These are phyloP conservation scores for Cardiosporidium cionae DNA, from an alignment of 169 alveolate species.

Conservation along the genomic window DNA sequence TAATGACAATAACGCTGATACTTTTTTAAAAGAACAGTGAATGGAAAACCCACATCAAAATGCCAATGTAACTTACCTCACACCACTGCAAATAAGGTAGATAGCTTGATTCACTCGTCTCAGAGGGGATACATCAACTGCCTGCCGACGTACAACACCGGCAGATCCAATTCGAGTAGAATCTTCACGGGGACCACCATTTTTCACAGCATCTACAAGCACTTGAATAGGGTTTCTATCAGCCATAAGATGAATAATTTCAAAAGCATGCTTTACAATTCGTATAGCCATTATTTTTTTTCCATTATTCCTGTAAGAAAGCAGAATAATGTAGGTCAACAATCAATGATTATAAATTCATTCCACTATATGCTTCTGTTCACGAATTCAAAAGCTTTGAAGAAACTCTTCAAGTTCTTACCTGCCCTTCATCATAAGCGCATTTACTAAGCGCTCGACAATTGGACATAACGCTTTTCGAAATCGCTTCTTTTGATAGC, in stretches of 20 bases:
- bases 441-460: conserved; percentile 94
- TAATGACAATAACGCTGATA: too few species aligned
- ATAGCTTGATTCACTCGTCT: conserved; percentile 98
- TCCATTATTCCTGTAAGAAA: conserved; percentile 88
- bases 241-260: conserved; percentile 87
- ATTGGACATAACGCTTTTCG: conserved; percentile 98
- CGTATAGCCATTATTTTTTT: conserved; percentile 95
- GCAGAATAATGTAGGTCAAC: not conserved
- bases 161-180: conserved; percentile 95
- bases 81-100: conserved; percentile 94
- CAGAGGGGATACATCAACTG: conserved; percentile 98
- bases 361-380: not conserved
- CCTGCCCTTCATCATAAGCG: conserved; percentile 60
- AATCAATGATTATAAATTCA: not conserved
- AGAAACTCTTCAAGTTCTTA: not conserved
- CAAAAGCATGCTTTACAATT: conserved; percentile 95
- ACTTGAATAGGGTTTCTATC: conserved; percentile 97
- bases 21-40: too few species aligned
- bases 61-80: conserved; percentile 56
- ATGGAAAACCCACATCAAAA: too few species aligned
- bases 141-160: conserved; percentile 97
- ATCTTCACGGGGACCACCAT: conserved; percentile 99
- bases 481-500: conserved; percentile 95
- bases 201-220: conserved; percentile 90
- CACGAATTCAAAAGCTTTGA: not conserved